phyloP scores from a whole-genome alignment of 441 rosid species.

The Raphanus hybrid region DNA sequence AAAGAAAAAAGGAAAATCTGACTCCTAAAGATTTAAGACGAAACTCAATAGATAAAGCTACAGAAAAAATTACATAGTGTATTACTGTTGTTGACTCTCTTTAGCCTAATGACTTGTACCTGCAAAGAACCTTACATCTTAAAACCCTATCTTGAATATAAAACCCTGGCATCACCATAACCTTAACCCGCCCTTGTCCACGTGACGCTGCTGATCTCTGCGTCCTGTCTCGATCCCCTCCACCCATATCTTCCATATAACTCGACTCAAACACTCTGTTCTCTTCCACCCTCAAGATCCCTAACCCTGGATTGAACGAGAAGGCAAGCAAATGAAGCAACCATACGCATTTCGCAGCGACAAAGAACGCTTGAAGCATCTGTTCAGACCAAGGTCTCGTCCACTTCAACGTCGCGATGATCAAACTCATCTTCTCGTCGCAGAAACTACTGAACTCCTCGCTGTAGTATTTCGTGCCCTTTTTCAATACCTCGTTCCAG shows the following conservation, averaged over 20 bases:
- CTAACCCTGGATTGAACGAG: conserved; percentile 74
- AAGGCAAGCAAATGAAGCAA: conserved; percentile 95
- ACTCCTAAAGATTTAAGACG: not conserved
- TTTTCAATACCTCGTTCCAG: conserved; percentile 91
- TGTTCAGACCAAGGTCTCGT: conserved; percentile 90
- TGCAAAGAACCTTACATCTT: conserved; percentile 91
- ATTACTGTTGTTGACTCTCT: too few relatives aligned
- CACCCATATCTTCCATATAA: conserved; percentile 87
- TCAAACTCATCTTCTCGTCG: conserved; percentile 92
- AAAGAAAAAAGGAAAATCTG: too few relatives aligned
- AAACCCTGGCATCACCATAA: conserved; percentile 95
- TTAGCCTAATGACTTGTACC: conserved; percentile 54
- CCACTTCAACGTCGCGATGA: conserved; percentile 79
- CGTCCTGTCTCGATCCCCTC: conserved; percentile 62
- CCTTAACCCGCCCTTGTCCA: conserved; percentile 63
- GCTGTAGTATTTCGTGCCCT: conserved; percentile 93
- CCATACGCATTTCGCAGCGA: conserved; percentile 91
- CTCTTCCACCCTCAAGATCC: conserved; percentile 82
- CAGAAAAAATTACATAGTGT: not conserved
- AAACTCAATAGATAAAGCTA: not conserved
- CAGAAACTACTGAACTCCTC: conserved; percentile 96
- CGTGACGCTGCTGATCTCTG: conserved; percentile 39
- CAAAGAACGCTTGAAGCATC: conserved; percentile 88
- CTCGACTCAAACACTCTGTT: conserved; percentile 67
- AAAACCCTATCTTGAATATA: conserved; percentile 77